Evolutionary conservation across 768 basidiomycete genomes (phyloP), one percentile per base, ranked within the genome.

Genomic region (Galerina sulciceps): DNA sequence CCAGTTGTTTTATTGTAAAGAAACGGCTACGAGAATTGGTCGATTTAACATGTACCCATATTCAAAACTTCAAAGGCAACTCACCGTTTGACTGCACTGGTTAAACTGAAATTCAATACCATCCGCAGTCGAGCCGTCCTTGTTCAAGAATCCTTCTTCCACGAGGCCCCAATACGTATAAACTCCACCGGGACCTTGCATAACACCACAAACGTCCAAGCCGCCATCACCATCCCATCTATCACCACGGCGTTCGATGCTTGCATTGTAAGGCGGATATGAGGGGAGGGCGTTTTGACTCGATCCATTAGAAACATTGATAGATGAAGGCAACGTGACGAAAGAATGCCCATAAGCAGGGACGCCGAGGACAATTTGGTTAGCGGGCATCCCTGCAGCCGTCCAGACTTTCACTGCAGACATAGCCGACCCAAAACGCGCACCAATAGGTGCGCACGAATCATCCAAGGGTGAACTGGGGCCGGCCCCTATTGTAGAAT

Each of bases 381-480:
- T 73, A 8, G 79, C 73, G 15, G 94, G 90, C 74, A 98, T 87
- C 10, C 91, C 91, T 38, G 94, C 94, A 0, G 67, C 63, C 0
- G 79, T 84, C 96, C 95, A 97, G 2, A 85, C 82, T 9, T 76
- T 69, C 43, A 98, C 81, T 4, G 91, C 87, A 6, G 87, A 86
- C 20, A 81, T 79, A 10, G 91, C 95, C 49, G 93, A 96, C 4
- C 94, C 93, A 41, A 76, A 74, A 57, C 86, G 88, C 56, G 85
- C 75, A 9, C 71, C 72, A 1, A 79, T 64, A 38, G 86, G 73
- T 0, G 86, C 85, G 70, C 96, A 97, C 0, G 82, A 79, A 73
- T 96, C 89, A 58, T 87, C 78, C 37, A 97, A 79, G 5, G 96
- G 94, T 2, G 95, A 87, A 71, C 93, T 93, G 13, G 96, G 86